Evolutionary conservation across 306 rosid genomes (phyloP).

Genomic region (Ormosia emarginata): DNA sequence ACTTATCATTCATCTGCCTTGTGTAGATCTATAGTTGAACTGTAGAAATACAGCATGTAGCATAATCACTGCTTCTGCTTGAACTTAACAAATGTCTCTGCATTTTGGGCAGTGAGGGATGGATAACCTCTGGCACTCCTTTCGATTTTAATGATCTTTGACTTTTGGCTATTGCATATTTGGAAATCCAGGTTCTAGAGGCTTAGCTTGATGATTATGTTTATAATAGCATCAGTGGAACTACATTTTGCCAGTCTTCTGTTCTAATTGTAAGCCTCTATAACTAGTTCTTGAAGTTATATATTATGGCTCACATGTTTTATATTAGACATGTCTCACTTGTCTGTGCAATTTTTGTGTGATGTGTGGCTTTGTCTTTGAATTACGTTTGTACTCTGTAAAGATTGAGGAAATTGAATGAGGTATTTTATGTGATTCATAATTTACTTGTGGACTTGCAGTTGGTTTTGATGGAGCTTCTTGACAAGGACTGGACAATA

Average conservation of each 20-base stretch:
- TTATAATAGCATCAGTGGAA: conserved; percentile 39
- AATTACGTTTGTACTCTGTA: no score
- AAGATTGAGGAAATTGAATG: no score
- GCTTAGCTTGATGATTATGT: conserved; percentile 53
- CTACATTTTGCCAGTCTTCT: conserved; percentile 52
- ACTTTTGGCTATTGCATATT: conserved; percentile 55
- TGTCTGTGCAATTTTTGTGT: no score
- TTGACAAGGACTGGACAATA: no score
- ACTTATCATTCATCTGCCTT: neutral
- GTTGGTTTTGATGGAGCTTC: no score
- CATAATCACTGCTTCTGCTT: neutral
- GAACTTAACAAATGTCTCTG: neutral
- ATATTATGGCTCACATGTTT: neutral
- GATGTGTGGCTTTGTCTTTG: no score
- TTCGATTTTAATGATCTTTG: conserved; percentile 54
- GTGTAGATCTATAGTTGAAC: neutral
- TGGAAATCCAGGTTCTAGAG: conserved; percentile 53
- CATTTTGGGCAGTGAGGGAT: conserved; percentile 39
- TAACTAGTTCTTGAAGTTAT: neutral
- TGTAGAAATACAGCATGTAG: neutral
- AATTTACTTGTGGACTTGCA: no score
- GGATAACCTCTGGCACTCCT: conserved; percentile 49
- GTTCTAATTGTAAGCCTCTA: conserved; percentile 46
- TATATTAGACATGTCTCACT: neutral
- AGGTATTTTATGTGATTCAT: no score